A percentile compares a stretch with the other conserved stretches of the same genome.
Conservation (phyloP, 2,329 filamentous ascomycete species). For the Botrytis sinoallii region DNA sequence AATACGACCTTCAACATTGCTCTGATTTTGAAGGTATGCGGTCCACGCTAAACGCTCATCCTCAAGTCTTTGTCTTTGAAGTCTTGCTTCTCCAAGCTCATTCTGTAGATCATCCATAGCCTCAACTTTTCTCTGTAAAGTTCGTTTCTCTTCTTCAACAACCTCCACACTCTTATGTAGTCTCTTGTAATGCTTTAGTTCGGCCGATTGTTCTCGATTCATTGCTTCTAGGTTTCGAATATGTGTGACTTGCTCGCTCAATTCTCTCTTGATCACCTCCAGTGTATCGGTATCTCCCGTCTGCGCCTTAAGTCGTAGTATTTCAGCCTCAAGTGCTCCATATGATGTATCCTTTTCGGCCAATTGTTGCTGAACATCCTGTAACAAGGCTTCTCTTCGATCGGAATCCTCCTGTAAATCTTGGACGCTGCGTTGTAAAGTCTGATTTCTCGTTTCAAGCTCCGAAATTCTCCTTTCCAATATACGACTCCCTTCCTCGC, state of each 20-base stretch:
- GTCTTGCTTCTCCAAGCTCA: slow-evolving; percentile 73
- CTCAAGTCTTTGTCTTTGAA: slow-evolving; percentile 83
- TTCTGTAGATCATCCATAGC: slow-evolving; percentile 70
- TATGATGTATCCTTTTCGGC: slow-evolving; percentile 67
- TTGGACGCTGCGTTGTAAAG: slow-evolving; percentile 53
- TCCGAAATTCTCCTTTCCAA: slow-evolving; percentile 60
- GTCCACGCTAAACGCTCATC: slow-evolving; percentile 87
- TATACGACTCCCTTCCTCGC: slow-evolving; percentile 67
- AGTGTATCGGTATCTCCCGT: slow-evolving; percentile 84
- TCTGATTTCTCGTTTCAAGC: slow-evolving; percentile 57
- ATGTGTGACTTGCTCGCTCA: slow-evolving; percentile 88
- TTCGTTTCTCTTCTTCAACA: slow-evolving; percentile 91
- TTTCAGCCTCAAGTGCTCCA: slow-evolving; percentile 75
- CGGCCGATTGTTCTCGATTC: slow-evolving; percentile 74
- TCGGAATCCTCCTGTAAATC: slow-evolving; percentile 48
- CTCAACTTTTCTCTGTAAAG: slow-evolving; percentile 73
- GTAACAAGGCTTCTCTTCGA: slow-evolving; percentile 34
- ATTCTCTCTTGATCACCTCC: slow-evolving; percentile 78
- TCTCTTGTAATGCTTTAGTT: slow-evolving; percentile 79
- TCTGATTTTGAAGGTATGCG: slow-evolving; percentile 72
- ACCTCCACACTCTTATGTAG: slow-evolving; percentile 85
- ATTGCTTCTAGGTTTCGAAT: slow-evolving; percentile 78
- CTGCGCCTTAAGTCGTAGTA: slow-evolving; percentile 79
- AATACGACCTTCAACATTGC: slow-evolving; percentile 54
- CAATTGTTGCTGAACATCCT: slow-evolving; percentile 43